A percentile compares a stretch with the other conserved stretches of the same genome.
Conservation (phyloP, 106 monocot species). For the Dendrobium officinale region DNA sequence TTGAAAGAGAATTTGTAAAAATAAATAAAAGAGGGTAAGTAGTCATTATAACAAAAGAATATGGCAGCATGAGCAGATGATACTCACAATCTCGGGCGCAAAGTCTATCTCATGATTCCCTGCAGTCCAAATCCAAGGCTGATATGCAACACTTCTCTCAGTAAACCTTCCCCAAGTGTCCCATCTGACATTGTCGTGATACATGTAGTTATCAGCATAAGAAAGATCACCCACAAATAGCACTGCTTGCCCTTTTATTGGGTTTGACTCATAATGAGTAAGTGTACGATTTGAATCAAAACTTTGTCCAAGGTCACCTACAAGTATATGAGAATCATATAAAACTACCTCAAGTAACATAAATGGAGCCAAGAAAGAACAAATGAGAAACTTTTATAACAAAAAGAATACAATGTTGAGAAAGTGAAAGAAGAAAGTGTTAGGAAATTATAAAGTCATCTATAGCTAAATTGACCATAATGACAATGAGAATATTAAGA, state of each 20-base stretch:
- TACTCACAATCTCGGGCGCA: constrained; percentile 60
- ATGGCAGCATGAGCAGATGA: not conserved
- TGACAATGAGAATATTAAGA: too few species aligned
- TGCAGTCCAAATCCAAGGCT: constrained; percentile 88
- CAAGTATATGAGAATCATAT: not conserved
- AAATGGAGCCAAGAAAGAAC: not conserved
- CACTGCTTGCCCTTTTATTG: constrained; percentile 42
- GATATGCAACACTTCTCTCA: constrained; percentile 69
- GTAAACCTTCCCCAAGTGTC: constrained; percentile 84
- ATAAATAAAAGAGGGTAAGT: not conserved
- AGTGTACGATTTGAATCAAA: constrained; percentile 71
- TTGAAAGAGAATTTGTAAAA: not conserved
- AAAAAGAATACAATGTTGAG: too few species aligned
- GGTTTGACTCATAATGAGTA: constrained; percentile 59
- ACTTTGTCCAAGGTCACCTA: constrained; percentile 79
- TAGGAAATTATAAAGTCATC: too few species aligned
- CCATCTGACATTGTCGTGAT: constrained; percentile 81
- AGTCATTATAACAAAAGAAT: not conserved
- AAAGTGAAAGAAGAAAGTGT: too few species aligned
- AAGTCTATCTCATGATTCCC: constrained; percentile 92
- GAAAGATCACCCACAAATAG: constrained; percentile 75
- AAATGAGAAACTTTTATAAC: not conserved
- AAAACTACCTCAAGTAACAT: not conserved
- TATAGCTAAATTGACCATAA: too few species aligned
- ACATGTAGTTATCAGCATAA: constrained; percentile 66